Evolutionary conservation across 371 early-diverging fungal species (phyloP), one percentile per base, ranked within the genome.

Genomic region (Synchytrium microbalum): DNA sequence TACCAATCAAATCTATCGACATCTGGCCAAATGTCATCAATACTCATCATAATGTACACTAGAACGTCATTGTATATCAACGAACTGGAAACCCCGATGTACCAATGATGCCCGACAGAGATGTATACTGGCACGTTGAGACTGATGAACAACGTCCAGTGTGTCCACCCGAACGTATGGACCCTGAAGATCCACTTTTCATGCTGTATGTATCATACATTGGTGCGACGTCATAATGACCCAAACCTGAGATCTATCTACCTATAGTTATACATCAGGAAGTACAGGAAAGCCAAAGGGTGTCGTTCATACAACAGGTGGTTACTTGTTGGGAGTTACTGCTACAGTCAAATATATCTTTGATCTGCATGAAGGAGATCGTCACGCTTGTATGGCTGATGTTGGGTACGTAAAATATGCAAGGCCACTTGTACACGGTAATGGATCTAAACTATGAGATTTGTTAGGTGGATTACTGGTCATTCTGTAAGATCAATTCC

Each of bases 251-350:
- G 27, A 13, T 60, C 13, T 51, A n/a, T 29, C 51, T 38, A 27
- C 13, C 13, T 60, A 46, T 51, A 60, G 19, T 38, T 10, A 51
- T 16, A 10, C 24, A 14, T 14, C 14, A 14, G 13, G 14, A 24
- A 57, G 58, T 27, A 60, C 60, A 16, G 60, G 60, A 10, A 75
- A 88, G 8, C 87, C 88, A 25, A 92, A 91, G 81, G 96, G 96
- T 25, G 91, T 98, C 5, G 87, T 92, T 2, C 91, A 95, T 54
- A 85, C 97, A 8, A 90, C 95, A 1, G 99, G 84, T 51, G 98
- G 98, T 33, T 98, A 98, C 71, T 75, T 98, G 8, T 78, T 98
- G 2, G 95, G 96, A 52, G 94, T 92, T 3, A 79, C 86, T 14
- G 69, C 88, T 72, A 89, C 93, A 0, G 84, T 88, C 78, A 80